These are phyloP conservation scores for Arthroderma uncinatum DNA, from an alignment of 2,329 filamentous ascomycete genomes.

Conservation along the genomic window DNA sequence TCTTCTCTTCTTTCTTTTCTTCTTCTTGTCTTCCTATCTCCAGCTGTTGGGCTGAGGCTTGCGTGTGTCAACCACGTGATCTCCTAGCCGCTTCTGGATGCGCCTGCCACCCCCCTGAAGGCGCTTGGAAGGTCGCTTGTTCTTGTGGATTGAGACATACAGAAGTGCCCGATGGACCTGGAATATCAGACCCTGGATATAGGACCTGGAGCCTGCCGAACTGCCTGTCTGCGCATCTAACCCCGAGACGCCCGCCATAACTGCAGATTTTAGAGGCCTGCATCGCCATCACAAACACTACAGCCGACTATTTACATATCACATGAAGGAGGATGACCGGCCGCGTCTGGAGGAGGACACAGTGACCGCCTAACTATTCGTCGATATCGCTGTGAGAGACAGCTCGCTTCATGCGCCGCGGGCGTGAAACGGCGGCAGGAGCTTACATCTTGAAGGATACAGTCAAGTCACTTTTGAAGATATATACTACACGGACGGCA, in stretches of 20 bases:
- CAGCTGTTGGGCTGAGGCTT: background rate
- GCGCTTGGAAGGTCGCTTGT: background rate
- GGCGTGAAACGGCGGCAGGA: background rate
- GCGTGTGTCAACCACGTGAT: background rate
- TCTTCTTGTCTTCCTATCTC: background rate
- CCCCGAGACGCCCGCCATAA: background rate
- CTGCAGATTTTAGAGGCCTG: background rate
- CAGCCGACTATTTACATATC: background rate
- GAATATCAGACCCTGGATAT: background rate
- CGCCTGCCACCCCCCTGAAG: background rate
- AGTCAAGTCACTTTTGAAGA: background rate
- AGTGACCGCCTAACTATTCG: background rate
- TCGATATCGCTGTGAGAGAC: background rate
- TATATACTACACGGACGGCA: background rate
- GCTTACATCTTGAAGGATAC: background rate
- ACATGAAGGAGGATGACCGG: constrained; percentile 3
- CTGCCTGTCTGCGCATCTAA: background rate
- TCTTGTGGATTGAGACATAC: background rate
- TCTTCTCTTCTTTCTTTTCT: background rate
- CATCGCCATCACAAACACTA: background rate
- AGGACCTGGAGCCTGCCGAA: background rate
- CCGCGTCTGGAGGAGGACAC: constrained; percentile 2
- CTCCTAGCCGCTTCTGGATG: constrained; percentile 2
- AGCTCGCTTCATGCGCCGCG: background rate
- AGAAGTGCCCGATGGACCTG: background rate